Percentiles rank a stretch among this genome's conserved stretches.
Evolutionary conservation across 2,329 filamentous ascomycete species (phyloP).

Genomic region (Scedosporium boydii): DNA sequence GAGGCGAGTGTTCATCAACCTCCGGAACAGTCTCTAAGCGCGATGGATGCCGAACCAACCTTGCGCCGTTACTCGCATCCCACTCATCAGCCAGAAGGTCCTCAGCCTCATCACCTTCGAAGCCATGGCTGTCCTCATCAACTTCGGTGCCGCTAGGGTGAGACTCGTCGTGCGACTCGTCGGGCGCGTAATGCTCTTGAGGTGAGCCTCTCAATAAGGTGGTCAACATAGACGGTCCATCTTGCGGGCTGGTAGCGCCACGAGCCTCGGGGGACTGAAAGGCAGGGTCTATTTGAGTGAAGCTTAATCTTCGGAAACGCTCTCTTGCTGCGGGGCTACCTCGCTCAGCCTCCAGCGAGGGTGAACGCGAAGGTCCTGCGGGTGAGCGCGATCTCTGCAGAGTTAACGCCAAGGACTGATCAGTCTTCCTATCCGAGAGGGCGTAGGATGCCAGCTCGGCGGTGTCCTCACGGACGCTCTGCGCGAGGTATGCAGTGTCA

Average conservation of each 20-base stretch:
- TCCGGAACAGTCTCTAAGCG: constrained; percentile 3
- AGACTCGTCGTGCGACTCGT: not conserved
- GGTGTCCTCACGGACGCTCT: constrained; percentile 75
- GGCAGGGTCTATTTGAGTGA: constrained; percentile 2
- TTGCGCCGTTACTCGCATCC: constrained; percentile 10
- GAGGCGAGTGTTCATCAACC: constrained; percentile 32
- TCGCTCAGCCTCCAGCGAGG: not conserved
- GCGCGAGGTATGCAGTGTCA: constrained; percentile 66
- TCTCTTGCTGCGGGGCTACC: not conserved
- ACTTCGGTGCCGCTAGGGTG: not conserved
- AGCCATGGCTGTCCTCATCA: constrained; percentile 17
- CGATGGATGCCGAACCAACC: not conserved
- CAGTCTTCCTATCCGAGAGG: constrained; percentile 51
- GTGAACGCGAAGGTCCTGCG: not conserved
- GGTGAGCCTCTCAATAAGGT: constrained; percentile 41
- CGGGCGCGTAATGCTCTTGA: constrained; percentile 23
- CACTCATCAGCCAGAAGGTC: constrained; percentile 9
- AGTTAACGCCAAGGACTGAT: not conserved
- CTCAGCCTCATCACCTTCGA: constrained; percentile 7
- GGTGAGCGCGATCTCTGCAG: not conserved
- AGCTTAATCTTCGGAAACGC: constrained; percentile 2
- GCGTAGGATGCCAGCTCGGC: constrained; percentile 79
- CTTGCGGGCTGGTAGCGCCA: constrained; percentile 13
- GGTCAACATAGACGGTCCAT: constrained; percentile 35
- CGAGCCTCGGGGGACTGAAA: not conserved